Evolutionary conservation across 2,329 filamentous ascomycete genomes (phyloP).

Genomic region (Curvularia sp.): DNA sequence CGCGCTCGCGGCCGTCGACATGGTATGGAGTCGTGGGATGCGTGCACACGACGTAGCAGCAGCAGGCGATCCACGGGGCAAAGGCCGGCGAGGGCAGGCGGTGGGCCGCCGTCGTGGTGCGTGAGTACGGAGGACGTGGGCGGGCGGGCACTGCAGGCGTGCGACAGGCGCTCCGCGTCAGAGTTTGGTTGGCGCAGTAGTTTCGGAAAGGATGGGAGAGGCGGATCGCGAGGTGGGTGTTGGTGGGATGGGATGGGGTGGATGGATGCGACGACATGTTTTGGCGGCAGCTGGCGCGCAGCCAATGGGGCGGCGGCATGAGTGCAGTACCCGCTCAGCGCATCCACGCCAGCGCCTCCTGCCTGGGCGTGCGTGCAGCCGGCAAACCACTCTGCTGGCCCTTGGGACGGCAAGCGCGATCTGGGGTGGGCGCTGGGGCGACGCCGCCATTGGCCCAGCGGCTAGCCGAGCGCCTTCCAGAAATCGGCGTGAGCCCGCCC

Average conservation of each 20-base stretch:
- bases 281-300: constrained; percentile 17
- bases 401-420: constrained; percentile 43
- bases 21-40: no score
- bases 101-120: no score
- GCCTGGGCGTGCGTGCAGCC: constrained; percentile 38
- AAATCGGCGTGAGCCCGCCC: constrained; percentile 36
- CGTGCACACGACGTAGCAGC: no score
- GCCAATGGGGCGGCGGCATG: constrained; percentile 17
- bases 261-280: constrained; percentile 20
- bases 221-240: constrained; percentile 26
- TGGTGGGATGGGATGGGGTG: constrained; percentile 7
- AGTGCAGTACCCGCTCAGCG: constrained; percentile 15
- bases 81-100: neutral
- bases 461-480: constrained; percentile 44
- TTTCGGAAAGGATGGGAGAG: constrained; percentile 38
- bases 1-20: constrained; percentile 25
- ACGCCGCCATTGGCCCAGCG: constrained; percentile 28
- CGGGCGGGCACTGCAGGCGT: neutral
- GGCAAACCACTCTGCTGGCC: constrained; percentile 44
- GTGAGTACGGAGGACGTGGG: no score
- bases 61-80: neutral
- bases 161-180: constrained; percentile 6
- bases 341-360: constrained; percentile 29
- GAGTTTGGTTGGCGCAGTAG: constrained; percentile 43
- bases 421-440: constrained; percentile 36